phyloP scores from a whole-genome alignment of 306 rosid genomes.

The Psophocarpus tetragonolobus region DNA sequence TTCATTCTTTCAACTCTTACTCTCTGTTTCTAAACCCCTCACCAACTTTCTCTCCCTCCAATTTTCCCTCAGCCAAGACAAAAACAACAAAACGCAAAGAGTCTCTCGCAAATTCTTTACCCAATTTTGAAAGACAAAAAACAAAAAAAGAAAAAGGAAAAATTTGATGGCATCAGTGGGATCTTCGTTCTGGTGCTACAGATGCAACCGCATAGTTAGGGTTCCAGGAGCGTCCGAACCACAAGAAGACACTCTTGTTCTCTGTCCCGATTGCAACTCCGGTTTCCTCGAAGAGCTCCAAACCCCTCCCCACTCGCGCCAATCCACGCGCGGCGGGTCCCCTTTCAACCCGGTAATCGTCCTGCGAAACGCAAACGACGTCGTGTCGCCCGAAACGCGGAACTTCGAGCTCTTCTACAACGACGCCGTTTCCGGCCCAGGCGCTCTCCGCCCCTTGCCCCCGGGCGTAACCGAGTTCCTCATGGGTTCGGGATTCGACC shows the following conservation, averaged over 20 bases:
- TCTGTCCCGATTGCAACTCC: slow-evolving; percentile 61
- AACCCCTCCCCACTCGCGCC: slow-evolving; percentile 48
- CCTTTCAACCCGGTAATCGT: slow-evolving; percentile 67
- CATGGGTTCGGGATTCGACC: slow-evolving; percentile 75
- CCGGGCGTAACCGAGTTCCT: slow-evolving; percentile 56
- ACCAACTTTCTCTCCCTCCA: background rate
- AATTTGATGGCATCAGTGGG: slow-evolving; percentile 45
- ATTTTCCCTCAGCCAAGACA: background rate
- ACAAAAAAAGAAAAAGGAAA: background rate
- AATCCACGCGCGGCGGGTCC: slow-evolving; percentile 49
- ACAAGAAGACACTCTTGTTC: slow-evolving; percentile 7
- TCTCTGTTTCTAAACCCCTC: background rate
- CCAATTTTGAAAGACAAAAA: background rate
- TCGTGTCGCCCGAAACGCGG: slow-evolving; percentile 45
- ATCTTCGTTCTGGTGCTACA: slow-evolving; percentile 63
- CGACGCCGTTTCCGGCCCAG: slow-evolving; percentile 44
- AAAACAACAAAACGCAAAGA: background rate
- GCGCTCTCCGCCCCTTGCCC: slow-evolving; percentile 58
- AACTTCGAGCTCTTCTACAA: slow-evolving; percentile 67
- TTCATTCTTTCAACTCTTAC: background rate
- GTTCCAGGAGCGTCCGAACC: slow-evolving; percentile 39
- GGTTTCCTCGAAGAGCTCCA: slow-evolving; percentile 62
- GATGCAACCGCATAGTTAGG: slow-evolving; percentile 54
- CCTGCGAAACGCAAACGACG: slow-evolving; percentile 52
- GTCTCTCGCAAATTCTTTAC: background rate